Evolutionary conservation across 2,329 filamentous ascomycete species (phyloP).

Genomic region (Alternaria brassicicola): DNA sequence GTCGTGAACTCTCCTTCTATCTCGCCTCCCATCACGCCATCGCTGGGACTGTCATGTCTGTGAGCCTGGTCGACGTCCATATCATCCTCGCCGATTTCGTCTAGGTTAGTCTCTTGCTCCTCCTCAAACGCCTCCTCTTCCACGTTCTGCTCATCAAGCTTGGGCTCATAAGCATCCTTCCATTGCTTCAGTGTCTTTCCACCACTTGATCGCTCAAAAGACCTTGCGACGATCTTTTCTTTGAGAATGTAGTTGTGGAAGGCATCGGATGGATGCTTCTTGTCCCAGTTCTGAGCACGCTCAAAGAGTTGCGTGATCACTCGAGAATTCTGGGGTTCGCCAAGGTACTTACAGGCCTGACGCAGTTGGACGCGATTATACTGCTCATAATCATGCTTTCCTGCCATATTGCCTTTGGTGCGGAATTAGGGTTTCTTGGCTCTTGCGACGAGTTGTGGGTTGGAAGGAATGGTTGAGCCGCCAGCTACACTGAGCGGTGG

Average conservation of each 20-base stretch:
- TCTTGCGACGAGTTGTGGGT: no score
- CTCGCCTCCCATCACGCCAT: background rate
- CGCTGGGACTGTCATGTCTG: background rate
- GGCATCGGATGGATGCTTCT: background rate
- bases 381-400: background rate
- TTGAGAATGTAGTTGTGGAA: background rate
- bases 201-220: background rate
- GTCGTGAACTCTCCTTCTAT: background rate
- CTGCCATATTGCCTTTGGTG: background rate
- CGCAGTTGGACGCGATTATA: background rate
- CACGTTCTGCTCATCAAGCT: background rate
- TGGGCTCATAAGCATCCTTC: background rate
- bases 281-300: background rate
- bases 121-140: background rate
- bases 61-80: background rate
- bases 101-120: background rate
- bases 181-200: no score
- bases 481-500: background rate
- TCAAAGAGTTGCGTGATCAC: background rate
- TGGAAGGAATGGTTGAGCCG: background rate
- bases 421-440: no score
- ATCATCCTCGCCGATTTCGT: background rate
- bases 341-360: background rate
- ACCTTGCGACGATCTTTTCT: background rate
- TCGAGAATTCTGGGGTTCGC: background rate